Evolutionary conservation across 345 rosid species (phyloP), one percentile per base, ranked within the genome.

Genomic region (Psidium guajava): DNA sequence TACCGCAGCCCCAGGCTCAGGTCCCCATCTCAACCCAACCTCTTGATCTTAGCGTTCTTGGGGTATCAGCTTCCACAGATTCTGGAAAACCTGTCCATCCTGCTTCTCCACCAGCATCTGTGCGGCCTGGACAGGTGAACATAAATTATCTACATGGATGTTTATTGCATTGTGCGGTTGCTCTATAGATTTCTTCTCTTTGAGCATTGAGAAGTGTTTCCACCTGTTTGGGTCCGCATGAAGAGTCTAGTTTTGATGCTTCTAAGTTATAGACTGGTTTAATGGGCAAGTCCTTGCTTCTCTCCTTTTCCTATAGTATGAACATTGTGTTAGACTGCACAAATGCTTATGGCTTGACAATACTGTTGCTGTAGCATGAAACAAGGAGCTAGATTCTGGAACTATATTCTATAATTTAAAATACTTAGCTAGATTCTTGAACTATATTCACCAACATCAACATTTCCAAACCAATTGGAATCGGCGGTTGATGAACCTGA

Each of bases 61-160:
- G 99, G 88, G 96, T 92, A 87, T 88, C 97, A 22, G 89, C 82
- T 87, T 87, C 97, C 32, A 88, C 75, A 32, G 95, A 96, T 85
- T 90, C 96, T 25, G 97, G 90, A 85, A 97, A 96, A 86, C 91
- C 95, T 85, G 84, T 58, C 16, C 93, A 82, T 58, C 89, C 94
- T 84, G 81, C 94, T 75, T 86, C 95, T 44, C 93, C 94, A 32
- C 95, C 95, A 52, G 85, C 92, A 83, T 84, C 96, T 22, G 98
- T 97, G 89, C 95, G 98, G 77, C 98, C 98, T 86, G 99, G 99
- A 88, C 99, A 96, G 98, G 99, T 96, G 81, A 90, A 83, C 10
- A 42, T 83, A 28, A 18, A 86, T 53, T 82, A 21, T 64, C 81
- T 82, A 14, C 13, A 53, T 54, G 13, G 55, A 22, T 25, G 55